phyloP scores from a whole-genome alignment of 139 green algal genomes.

The Picochlorum sp. region DNA sequence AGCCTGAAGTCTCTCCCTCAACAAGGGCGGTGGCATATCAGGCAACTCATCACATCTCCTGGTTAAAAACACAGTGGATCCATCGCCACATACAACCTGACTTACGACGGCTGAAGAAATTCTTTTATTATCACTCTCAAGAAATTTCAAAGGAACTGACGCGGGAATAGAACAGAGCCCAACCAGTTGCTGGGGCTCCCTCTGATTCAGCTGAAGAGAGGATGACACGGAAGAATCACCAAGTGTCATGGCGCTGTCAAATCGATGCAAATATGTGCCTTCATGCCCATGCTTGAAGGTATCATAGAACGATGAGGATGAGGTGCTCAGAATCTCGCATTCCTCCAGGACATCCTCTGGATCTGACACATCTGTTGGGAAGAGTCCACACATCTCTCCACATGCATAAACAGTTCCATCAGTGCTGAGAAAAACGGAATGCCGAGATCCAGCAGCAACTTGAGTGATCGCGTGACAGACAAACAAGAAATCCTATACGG shows the following conservation, averaged over 20 bases:
- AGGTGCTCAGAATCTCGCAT: no score
- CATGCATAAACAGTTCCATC: constrained; percentile 59
- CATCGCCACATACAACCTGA: constrained; percentile 39
- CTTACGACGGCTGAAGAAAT: constrained; percentile 36
- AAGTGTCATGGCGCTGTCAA: constrained; percentile 11
- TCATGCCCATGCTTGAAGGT: no score
- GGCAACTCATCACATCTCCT: constrained; percentile 50
- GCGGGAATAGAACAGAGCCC: constrained; percentile 1
- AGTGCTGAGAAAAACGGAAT: constrained; percentile 60
- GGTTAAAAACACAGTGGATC: constrained; percentile 57
- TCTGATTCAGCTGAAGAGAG: constrained; percentile 9
- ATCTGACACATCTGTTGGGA: no score
- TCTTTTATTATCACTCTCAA: not conserved
- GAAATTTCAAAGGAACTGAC: constrained; percentile 34
- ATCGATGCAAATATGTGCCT: no score
- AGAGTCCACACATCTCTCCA: constrained; percentile 18
- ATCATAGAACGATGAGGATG: no score
- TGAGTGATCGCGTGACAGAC: constrained; percentile 24
- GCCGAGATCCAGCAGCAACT: constrained; percentile 46
- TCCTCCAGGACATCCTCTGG: no score
- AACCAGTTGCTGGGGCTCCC: not conserved
- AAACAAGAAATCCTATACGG: constrained; percentile 34
- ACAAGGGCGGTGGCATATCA: constrained; percentile 13
- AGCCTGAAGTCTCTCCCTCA: constrained; percentile 32
- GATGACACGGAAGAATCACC: constrained; percentile 20